Evolutionary conservation across 805 yeast genomes (phyloP).

Genomic region (Cyberlindnera mycetangii): DNA sequence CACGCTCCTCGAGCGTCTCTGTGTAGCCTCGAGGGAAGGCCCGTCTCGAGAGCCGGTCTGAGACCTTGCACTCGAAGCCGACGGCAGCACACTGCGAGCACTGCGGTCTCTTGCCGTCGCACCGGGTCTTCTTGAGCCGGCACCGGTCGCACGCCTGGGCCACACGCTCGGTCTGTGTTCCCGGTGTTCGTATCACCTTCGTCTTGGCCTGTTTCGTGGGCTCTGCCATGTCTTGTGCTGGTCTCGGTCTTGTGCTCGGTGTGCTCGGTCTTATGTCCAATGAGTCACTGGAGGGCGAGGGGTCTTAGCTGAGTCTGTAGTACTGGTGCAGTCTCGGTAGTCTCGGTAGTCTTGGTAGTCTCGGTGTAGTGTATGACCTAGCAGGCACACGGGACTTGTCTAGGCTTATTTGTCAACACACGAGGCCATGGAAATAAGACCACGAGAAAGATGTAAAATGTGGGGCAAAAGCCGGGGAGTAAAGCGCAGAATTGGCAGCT

Average conservation of each 20-base stretch:
- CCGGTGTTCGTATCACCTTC: slow-evolving; percentile 66
- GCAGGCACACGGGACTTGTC: too few relatives aligned
- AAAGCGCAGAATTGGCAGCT: neutral
- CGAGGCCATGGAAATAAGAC: too few relatives aligned
- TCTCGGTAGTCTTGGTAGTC: too few relatives aligned
- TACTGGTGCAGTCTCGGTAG: too few relatives aligned
- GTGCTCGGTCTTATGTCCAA: too few relatives aligned
- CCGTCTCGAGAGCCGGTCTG: slow-evolving; percentile 78
- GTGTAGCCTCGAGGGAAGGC: slow-evolving; percentile 93
- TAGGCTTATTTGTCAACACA: too few relatives aligned
- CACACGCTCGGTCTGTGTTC: slow-evolving; percentile 61
- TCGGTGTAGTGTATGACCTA: too few relatives aligned
- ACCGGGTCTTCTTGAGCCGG: slow-evolving; percentile 71
- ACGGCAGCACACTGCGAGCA: slow-evolving; percentile 83
- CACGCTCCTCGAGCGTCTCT: slow-evolving; percentile 82
- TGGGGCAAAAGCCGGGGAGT: neutral
- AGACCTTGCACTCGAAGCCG: slow-evolving; percentile 85
- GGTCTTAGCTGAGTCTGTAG: too few relatives aligned
- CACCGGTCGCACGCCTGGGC: slow-evolving; percentile 94
- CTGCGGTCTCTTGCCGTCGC: slow-evolving; percentile 69
- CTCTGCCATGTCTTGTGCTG: neutral
- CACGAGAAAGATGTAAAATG: too few relatives aligned
- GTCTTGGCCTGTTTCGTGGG: slow-evolving; percentile 11
- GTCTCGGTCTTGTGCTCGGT: too few relatives aligned
- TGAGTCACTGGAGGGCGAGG: too few relatives aligned